Base-by-base conservation (phyloP, 2,329 filamentous ascomycete genomes). In the Knufia petricola region DNA sequence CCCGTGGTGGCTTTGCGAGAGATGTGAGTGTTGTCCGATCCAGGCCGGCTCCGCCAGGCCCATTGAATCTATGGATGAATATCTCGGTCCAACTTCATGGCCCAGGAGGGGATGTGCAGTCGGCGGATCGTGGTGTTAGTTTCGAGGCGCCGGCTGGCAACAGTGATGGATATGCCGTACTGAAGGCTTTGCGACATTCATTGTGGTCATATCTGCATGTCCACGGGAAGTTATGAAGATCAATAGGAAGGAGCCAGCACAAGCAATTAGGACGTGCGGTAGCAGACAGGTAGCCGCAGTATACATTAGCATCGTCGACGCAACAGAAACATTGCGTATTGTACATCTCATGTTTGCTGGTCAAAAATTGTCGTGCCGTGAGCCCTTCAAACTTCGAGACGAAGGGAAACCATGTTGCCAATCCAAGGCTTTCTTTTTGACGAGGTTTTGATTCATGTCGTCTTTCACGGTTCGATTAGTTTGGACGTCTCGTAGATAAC, bases 31-130 rank as follows among this genome's bases (percentile, higher is more conserved):
- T 51, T 12, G 53, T 62, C 38, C 41, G 49, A 15, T 59, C 61
- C 13, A 52, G 30, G 38, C n/a, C 43, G 31, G 12, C 43, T 31
- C 59, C 65, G 2, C 67, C 68, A 1, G 66, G 68, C 46, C 68
- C 68, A 13, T 58, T 71, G 28, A 70, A 71, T 51, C 53, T 70
- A 15, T 71, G 69, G 54, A 71, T 71, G 68, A 71, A 70, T 51
- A 61, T 70, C 2, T 59, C 63, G 15, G 61, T 68, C 23, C 59
- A 65, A 38, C 59, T 63, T 48, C 58, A 58, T 15, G 15, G 17
- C 7, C n/a, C 17, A 10, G 23, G 9, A 20, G 24, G 26, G 4
- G 30, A 42, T 6, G 15, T 19, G 19, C 1, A 2, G 2, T 45
- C 50, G 9, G 52, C 52, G 24, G 52, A 52, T 40, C 64, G 64